These are phyloP conservation scores for Phytophthora fragariaefolia DNA, from an alignment of 352 stramenopile species.

Conservation along the genomic window DNA sequence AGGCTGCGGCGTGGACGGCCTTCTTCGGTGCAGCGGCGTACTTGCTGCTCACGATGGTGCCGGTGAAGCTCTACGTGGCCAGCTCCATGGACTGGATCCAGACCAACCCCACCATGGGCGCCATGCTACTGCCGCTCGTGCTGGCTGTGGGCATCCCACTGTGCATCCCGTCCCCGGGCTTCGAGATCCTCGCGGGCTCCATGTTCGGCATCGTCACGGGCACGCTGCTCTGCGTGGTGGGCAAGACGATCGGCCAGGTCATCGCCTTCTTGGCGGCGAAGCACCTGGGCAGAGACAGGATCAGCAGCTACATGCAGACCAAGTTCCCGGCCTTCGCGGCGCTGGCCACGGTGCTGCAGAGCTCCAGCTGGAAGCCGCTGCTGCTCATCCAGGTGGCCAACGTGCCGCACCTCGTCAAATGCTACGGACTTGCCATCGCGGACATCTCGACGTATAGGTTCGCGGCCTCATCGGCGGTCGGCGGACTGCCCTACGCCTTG, in stretches of 20 bases:
- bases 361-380: conserved; percentile 73
- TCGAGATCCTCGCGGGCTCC: conserved; percentile 70
- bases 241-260: conserved; percentile 70
- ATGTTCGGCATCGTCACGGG: conserved; percentile 65
- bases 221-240: conserved; percentile 56
- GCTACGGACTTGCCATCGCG: conserved; percentile 75
- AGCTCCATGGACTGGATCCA: conserved; percentile 56
- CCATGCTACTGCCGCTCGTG: conserved; percentile 63
- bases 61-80: conserved; percentile 50
- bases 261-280: conserved; percentile 71
- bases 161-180: conserved; percentile 69
- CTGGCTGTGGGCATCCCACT: conserved; percentile 64
- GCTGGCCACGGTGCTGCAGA: conserved; percentile 59
- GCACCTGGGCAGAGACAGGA: conserved; percentile 53
- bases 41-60: conserved; percentile 40
- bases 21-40: conserved; percentile 17
- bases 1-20: conserved; percentile 20
- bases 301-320: conserved; percentile 58
- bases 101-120: conserved; percentile 45
- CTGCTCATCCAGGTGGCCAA: conserved; percentile 78
- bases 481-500: conserved; percentile 57
- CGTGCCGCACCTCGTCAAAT: conserved; percentile 75
- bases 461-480: conserved; percentile 60
- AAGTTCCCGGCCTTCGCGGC: conserved; percentile 65
- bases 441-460: conserved; percentile 66